Conservation (phyloP, 163 green algal genomes). For the Smithsoniella earleae region DNA sequence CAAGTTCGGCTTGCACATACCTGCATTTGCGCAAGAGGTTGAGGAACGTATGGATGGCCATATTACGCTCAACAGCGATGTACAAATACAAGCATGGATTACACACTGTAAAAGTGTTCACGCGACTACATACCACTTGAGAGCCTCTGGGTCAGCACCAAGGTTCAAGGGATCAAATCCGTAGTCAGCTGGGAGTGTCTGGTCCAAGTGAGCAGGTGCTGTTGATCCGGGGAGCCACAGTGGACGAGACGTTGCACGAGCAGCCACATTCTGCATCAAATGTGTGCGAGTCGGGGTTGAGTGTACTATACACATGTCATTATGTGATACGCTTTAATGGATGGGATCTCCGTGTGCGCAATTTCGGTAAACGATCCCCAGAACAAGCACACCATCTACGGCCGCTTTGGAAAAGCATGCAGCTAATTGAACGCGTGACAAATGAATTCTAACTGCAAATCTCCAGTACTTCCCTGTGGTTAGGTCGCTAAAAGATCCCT, state of each 20-base stretch:
- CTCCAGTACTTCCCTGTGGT: too few species aligned
- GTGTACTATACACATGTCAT: background rate
- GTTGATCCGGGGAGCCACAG: slow-evolving; percentile 55
- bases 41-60: too few species aligned
- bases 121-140: slow-evolving; percentile 40
- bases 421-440: background rate
- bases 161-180: slow-evolving; percentile 77
- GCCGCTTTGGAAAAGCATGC: background rate
- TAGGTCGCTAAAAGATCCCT: too few species aligned
- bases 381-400: background rate
- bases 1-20: slow-evolving; percentile 73
- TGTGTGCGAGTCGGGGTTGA: background rate
- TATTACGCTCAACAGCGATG: background rate
- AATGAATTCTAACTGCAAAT: too few species aligned
- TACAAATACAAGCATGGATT: background rate
- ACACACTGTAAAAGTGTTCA: slow-evolving; percentile 34
- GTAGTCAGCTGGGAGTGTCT: slow-evolving; percentile 51
- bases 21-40: slow-evolving; percentile 35
- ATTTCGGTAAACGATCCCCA: background rate
- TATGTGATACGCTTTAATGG: background rate
- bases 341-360: background rate
- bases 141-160: slow-evolving; percentile 40
- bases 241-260: slow-evolving; percentile 36
- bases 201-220: slow-evolving; percentile 46
- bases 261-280: slow-evolving; percentile 7